Base-by-base conservation (phyloP, 2,329 filamentous ascomycete genomes). In the Colletotrichum sp. region DNA sequence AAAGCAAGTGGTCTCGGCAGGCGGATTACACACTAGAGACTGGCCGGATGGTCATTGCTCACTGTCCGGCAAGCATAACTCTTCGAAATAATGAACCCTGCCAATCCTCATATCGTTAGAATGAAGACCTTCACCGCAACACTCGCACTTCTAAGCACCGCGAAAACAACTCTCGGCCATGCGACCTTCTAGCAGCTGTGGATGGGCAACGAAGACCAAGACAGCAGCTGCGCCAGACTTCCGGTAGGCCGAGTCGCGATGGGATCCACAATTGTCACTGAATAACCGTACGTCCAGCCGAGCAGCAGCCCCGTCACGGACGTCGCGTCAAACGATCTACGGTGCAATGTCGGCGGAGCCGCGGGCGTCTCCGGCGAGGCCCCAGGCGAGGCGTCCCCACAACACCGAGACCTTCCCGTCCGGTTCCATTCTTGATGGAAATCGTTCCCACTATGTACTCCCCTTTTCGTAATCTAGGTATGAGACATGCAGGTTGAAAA, bases 121-220 rank as follows among this genome's bases (percentile, higher is more conserved):
- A 49, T 52, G 44, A 74, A 52, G 52, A 75, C 57, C 65, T 34
- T 34, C n/a, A 49, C 44, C 44, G 57, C 63, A 39, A 64, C 60
- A 15, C n/a, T 73, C 10, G 24, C 55, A 8, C 15, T 68, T 9
- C 32, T 71, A 8, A 28, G 39, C 49, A 21, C 28, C 7, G 72
- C 8, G 21, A 18, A 30, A 26, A 39, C 65, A 28, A 36, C 60
- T 3, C 63, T 71, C 32, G 85, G 84, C 62, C 89, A 91, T 77
- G 87, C 89, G 34, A 88, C 85, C 24, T 90, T 89, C 82, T 88
- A 90, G 78, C 79, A 88, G n/a, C 80, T 88, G 39, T 88, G 86
- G 86, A 83, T 87, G 34, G 82, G 85, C 72, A 85, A 82, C 30
- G 77, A 82, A 10, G 73, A 76, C 24, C 62, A 73, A 6, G 52